Evolutionary conservation across 768 basidiomycete species (phyloP).

Genomic region (Amylocystis lapponica): DNA sequence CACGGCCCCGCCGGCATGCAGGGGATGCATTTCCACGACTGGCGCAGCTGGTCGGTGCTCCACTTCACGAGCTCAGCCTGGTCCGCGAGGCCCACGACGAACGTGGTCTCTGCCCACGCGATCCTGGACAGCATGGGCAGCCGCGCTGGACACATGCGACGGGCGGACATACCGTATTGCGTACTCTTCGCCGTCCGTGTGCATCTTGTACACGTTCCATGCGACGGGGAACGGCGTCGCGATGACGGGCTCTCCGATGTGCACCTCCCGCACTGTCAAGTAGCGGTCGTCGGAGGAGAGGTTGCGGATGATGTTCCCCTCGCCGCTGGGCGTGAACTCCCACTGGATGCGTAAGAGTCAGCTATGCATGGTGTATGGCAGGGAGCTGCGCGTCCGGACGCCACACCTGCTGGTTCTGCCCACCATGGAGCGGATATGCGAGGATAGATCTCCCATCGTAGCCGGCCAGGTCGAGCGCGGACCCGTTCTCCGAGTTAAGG

Average conservation of each 20-base stretch:
- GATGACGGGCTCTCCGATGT: constrained; percentile 12
- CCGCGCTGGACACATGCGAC: not conserved
- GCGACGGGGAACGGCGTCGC: constrained; percentile 21
- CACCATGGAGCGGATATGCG: constrained; percentile 17
- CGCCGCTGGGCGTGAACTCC: constrained; percentile 20
- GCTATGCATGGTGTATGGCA: not conserved
- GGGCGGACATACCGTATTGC: constrained; percentile 10
- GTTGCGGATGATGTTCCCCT: constrained; percentile 19
- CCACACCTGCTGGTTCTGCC: constrained; percentile 22
- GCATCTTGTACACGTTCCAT: constrained; percentile 18
- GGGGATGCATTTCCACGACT: constrained; percentile 19
- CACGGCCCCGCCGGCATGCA: constrained; percentile 11
- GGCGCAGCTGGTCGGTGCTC: constrained; percentile 12
- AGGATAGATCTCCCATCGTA: constrained; percentile 13
- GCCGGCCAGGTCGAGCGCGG: constrained; percentile 21
- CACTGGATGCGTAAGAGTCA: constrained; percentile 12
- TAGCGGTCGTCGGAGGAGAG: constrained; percentile 7
- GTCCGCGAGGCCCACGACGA: constrained; percentile 16
- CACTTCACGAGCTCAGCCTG: constrained; percentile 17
- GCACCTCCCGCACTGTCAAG: constrained; percentile 16
- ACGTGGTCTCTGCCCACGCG: constrained; percentile 18
- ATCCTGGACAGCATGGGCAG: constrained; percentile 7
- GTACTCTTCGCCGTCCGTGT: constrained; percentile 9
- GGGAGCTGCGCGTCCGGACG: constrained; percentile 23
- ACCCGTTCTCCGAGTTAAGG: constrained; percentile 18